phyloP scores from a whole-genome alignment of 139 green algal species.

The Cymbomonas tetramitiformis region DNA sequence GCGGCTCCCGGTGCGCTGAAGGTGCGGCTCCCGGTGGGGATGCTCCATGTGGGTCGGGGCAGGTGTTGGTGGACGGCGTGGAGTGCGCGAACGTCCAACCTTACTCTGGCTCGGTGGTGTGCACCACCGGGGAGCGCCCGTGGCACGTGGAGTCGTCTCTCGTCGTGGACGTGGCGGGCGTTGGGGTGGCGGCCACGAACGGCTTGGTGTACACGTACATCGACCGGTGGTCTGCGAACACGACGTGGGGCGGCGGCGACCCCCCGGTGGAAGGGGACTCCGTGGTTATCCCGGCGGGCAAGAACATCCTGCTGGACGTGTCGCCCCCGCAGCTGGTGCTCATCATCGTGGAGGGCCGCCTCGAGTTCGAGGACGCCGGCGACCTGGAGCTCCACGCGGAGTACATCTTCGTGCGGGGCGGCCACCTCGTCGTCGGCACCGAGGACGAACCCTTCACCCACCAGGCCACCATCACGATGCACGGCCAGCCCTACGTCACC shows the following conservation, averaged over 20 bases:
- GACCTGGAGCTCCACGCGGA: constrained; percentile 26
- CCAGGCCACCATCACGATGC: constrained; percentile 43
- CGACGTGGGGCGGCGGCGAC: constrained; percentile 38
- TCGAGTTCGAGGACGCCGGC: constrained; percentile 33
- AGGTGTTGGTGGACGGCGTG: too few relatives aligned
- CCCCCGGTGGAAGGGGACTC: constrained; percentile 26
- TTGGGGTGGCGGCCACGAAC: too few relatives aligned
- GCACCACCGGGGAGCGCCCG: too few relatives aligned
- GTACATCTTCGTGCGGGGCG: constrained; percentile 44
- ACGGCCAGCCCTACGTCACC: constrained; percentile 27
- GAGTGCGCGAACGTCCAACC: too few relatives aligned
- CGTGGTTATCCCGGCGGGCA: constrained; percentile 22
- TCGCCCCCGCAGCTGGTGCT: constrained; percentile 32
- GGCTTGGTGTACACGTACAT: constrained; percentile 26
- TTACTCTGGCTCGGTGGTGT: too few relatives aligned
- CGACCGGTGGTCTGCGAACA: constrained; percentile 34
- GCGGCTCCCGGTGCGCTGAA: too few relatives aligned
- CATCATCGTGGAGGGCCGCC: constrained; percentile 34
- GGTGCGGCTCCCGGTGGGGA: too few relatives aligned
- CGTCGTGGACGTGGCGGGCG: too few relatives aligned
- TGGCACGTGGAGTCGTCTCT: too few relatives aligned
- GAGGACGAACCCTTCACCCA: constrained; percentile 22
- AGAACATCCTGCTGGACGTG: constrained; percentile 42
- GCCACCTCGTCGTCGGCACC: constrained; percentile 37
- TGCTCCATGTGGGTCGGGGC: too few relatives aligned